phyloP scores from a whole-genome alignment of 2,329 filamentous ascomycete genomes.

The Epicoccum sorghinum region DNA sequence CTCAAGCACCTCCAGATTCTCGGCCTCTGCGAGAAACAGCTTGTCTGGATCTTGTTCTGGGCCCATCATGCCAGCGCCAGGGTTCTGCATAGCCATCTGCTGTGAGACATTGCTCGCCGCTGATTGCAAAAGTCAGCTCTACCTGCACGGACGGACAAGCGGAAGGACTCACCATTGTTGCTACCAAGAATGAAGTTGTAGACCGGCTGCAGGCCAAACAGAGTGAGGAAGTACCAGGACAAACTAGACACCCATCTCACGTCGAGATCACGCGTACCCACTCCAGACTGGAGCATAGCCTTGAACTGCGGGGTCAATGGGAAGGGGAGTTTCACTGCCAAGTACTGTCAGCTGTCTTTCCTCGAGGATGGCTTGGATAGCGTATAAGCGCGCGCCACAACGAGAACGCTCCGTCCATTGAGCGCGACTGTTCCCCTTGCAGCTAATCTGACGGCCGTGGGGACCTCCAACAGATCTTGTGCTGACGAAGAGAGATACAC shows the following conservation, averaged over 20 bases:
- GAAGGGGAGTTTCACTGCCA: conserved; percentile 89
- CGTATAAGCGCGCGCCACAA: neutral
- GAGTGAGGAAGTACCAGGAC: conserved; percentile 98
- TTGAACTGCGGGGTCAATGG: conserved; percentile 99
- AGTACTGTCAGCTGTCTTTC: conserved; percentile 21
- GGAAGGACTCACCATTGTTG: conserved; percentile 77
- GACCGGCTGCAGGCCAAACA: conserved; percentile 94
- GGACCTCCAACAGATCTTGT: neutral
- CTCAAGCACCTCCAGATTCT: conserved; percentile 94
- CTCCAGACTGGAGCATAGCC: conserved; percentile 97
- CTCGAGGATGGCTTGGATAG: neutral
- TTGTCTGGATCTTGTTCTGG: conserved; percentile 95
- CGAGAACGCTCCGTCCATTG: neutral
- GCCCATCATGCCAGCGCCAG: conserved; percentile 80
- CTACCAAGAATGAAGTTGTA: conserved; percentile 96
- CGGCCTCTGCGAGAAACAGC: conserved; percentile 87
- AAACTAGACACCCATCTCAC: conserved; percentile 98
- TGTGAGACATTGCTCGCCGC: conserved; percentile 91
- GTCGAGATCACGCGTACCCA: conserved; percentile 94
- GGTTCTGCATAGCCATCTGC: conserved; percentile 78
- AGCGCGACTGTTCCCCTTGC: neutral
- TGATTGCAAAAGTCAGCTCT: conserved; percentile 51
- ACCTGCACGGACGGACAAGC: neutral
- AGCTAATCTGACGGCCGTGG: too few relatives aligned
- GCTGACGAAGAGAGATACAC: conserved; percentile 39